phyloP scores from a whole-genome alignment of 1,284 basidiomycete genomes.

The Inonotus obliquus region DNA sequence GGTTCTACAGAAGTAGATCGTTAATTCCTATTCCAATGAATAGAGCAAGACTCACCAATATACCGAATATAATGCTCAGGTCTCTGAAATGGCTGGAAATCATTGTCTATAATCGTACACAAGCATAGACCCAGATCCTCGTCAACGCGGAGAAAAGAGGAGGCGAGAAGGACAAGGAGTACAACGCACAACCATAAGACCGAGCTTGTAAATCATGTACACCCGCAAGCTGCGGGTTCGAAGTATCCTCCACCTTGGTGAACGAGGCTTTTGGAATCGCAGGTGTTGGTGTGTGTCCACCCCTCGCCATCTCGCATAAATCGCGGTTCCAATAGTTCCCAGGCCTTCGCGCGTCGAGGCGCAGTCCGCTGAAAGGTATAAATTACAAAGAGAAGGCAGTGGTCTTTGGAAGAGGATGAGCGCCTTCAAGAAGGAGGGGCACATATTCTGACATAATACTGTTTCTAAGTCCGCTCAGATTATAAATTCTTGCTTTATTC shows the following conservation, averaged over 20 bases:
- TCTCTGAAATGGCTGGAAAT: conserved; percentile 68
- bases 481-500: too few species aligned
- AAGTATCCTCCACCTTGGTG: conserved; percentile 53
- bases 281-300: conserved; percentile 18
- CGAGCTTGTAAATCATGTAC: conserved; percentile 49
- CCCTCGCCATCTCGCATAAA: conserved; percentile 19
- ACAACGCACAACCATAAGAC: conserved; percentile 54
- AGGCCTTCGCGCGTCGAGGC: too few species aligned
- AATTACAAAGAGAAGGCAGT: too few species aligned
- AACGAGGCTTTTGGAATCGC: conserved; percentile 59
- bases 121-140: conserved; percentile 1
- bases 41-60: conserved; percentile 54
- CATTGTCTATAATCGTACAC: conserved; percentile 55
- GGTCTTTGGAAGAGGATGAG: too few species aligned
- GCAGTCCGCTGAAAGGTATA: too few species aligned
- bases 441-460: too few species aligned
- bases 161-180: not conserved
- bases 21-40: not conserved
- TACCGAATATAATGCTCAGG: conserved; percentile 89
- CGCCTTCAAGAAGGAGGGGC: too few species aligned
- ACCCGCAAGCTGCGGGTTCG: conserved; percentile 48
- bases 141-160: not conserved
- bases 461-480: too few species aligned
- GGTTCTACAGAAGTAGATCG: conserved; percentile 62
- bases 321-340: too few species aligned